Percentiles rank a stretch among this genome's conserved stretches.
These are phyloP conservation scores for Phialocephala sp. DNA, from an alignment of 2,329 filamentous ascomycete genomes.

Conservation along the genomic window DNA sequence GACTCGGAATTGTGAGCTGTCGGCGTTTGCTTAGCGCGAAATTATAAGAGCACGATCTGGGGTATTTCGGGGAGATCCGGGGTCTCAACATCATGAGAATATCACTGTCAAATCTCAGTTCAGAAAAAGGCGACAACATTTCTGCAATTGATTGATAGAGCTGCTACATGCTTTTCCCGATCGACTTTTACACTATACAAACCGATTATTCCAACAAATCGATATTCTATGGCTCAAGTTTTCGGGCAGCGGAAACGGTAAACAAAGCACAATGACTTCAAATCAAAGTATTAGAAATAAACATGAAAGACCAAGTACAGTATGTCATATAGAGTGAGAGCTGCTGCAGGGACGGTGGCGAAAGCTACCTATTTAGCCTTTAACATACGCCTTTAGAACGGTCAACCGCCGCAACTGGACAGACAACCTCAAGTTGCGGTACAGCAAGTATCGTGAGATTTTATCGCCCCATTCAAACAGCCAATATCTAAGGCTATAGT, in stretches of 20 bases:
- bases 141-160: background rate
- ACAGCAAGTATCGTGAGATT: background rate
- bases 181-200: too few species aligned
- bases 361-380: slow-evolving; percentile 9
- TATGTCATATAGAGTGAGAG: background rate
- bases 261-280: too few species aligned
- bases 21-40: slow-evolving; percentile 2
- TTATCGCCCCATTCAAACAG: too few species aligned
- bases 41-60: slow-evolving; percentile 1
- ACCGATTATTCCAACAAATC: too few species aligned
- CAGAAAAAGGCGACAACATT: background rate
- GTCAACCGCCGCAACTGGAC: background rate
- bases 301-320: background rate
- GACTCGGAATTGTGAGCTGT: slow-evolving; percentile 9
- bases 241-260: too few species aligned
- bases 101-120: background rate
- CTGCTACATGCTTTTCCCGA: background rate
- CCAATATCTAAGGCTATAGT: too few species aligned
- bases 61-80: slow-evolving; percentile 6
- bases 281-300: background rate
- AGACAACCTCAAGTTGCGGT: background rate
- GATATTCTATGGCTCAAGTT: too few species aligned
- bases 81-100: background rate
- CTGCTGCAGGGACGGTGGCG: background rate
- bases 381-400: background rate